A percentile compares a stretch with the other conserved stretches of the same genome.
These are phyloP conservation scores for Chlamydomonas sp. DNA, from an alignment of 139 green algal species.

Conservation along the genomic window DNA sequence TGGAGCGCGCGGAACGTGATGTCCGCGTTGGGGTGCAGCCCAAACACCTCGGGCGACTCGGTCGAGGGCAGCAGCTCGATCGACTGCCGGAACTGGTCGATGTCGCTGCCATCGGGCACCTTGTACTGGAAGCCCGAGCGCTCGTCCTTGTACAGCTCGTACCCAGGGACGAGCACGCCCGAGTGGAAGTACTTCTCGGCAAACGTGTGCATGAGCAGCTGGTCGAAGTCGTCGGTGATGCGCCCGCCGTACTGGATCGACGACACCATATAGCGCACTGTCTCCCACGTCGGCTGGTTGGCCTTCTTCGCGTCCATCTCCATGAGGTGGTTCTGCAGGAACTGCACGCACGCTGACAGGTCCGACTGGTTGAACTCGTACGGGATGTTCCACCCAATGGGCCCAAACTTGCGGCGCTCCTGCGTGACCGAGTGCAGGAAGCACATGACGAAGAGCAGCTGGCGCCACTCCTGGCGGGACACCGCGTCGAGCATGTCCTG, in stretches of 20 bases:
- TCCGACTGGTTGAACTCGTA: conserved; percentile 95
- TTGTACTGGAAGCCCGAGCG: conserved; percentile 56
- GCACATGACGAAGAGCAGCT: conserved; percentile 88
- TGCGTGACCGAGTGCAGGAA: conserved; percentile 78
- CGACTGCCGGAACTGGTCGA: conserved; percentile 65
- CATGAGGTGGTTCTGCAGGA: conserved; percentile 88
- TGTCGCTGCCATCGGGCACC: conserved; percentile 67
- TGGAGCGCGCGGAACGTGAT: conserved; percentile 88
- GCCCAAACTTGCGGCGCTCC: conserved; percentile 90
- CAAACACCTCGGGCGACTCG: conserved; percentile 82
- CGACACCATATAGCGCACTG: conserved; percentile 50
- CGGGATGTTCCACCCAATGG: conserved; percentile 92
- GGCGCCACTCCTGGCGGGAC: conserved; percentile 73
- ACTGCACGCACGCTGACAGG: conserved; percentile 77
- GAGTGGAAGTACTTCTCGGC: conserved; percentile 73
- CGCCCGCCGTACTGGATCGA: conserved; percentile 81
- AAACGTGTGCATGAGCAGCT: conserved; percentile 87
- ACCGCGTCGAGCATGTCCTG: conserved; percentile 85
- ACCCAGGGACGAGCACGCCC: conserved; percentile 16
- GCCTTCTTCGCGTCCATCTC: conserved; percentile 88
- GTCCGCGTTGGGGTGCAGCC: conserved; percentile 90
- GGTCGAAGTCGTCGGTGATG: conserved; percentile 94
- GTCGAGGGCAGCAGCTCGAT: conserved; percentile 76
- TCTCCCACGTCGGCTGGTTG: conserved; percentile 58
- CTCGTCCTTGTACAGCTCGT: conserved; percentile 65